Conservation (phyloP, 2,329 filamentous ascomycete species). For the Colletotrichum gigasporum region DNA sequence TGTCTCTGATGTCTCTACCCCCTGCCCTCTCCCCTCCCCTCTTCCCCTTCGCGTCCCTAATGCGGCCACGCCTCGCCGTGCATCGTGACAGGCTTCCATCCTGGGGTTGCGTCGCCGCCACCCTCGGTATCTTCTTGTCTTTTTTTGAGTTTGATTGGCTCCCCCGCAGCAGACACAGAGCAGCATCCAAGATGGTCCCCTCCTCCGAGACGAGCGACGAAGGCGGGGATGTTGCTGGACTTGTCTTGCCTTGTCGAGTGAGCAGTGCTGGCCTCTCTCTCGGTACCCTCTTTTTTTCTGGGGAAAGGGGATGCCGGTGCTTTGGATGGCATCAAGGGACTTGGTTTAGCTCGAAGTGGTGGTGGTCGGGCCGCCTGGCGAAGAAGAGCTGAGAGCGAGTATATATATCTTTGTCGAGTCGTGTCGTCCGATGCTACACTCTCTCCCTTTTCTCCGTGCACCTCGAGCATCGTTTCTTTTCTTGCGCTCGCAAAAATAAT, state of each 20-base stretch:
- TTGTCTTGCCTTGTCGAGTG: slow-evolving; percentile 2
- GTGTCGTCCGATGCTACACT: slow-evolving; percentile 15
- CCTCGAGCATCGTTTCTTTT: not conserved
- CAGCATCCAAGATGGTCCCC: slow-evolving; percentile 17
- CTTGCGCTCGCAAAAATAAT: not conserved
- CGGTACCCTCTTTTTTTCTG: slow-evolving; percentile 18
- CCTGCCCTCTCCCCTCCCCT: not conserved
- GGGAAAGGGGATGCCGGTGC: slow-evolving; percentile 12
- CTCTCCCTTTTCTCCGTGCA: not conserved
- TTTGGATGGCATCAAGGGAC: slow-evolving; percentile 18
- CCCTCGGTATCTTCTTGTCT: slow-evolving; percentile 27
- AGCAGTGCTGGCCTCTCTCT: not conserved
- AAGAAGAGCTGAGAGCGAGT: not conserved
- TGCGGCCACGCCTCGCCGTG: slow-evolving; percentile 11
- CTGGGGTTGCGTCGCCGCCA: slow-evolving; percentile 9
- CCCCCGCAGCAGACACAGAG: slow-evolving; percentile 18
- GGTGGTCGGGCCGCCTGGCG: not conserved
- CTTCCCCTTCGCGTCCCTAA: not conserved
- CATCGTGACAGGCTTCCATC: slow-evolving; percentile 4
- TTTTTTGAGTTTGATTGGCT: slow-evolving; percentile 24
- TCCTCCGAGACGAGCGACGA: not conserved
- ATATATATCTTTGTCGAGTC: slow-evolving; percentile 4
- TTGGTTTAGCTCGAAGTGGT: slow-evolving; percentile 4
- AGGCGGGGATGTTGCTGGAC: slow-evolving; percentile 1
- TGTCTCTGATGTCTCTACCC: not conserved